These are phyloP conservation scores for Coffea canephora DNA, from an alignment of 257 asterid species.

Conservation along the genomic window DNA sequence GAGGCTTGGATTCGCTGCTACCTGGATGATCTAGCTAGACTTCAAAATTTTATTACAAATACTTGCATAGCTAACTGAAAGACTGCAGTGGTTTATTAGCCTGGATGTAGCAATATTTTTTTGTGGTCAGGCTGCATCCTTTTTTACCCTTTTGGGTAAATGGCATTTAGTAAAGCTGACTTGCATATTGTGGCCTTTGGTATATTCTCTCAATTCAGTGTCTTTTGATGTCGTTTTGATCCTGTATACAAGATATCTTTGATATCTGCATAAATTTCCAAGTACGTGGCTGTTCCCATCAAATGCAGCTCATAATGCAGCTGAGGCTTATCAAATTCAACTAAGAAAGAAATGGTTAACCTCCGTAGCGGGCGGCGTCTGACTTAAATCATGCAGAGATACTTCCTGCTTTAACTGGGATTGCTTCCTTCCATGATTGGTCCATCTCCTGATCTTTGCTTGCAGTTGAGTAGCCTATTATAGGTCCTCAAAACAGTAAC, in stretches of 20 bases:
- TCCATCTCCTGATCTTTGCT: background rate
- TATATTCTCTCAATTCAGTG: no score
- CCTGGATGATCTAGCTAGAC: background rate
- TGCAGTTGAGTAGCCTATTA: background rate
- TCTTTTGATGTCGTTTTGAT: no score
- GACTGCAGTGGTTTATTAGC: background rate
- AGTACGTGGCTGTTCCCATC: no score
- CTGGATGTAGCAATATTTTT: slow-evolving; percentile 7
- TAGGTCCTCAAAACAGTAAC: background rate
- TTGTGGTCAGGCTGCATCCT: slow-evolving; percentile 14
- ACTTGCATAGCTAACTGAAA: background rate
- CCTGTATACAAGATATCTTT: no score
- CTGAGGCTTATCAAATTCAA: no score
- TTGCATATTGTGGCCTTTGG: background rate
- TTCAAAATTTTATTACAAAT: background rate
- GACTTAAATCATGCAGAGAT: no score
- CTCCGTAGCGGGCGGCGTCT: no score
- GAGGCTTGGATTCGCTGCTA: background rate
- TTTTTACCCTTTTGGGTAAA: background rate
- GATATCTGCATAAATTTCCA: no score
- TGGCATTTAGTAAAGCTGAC: background rate
- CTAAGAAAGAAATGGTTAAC: no score
- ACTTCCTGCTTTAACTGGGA: background rate
- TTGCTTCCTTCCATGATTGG: background rate
- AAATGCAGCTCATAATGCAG: no score